A percentile compares a stretch with the other conserved stretches of the same genome.
Evolutionary conservation across 352 stramenopile species (phyloP).

Genomic region (Phytophthora fragariaefolia): DNA sequence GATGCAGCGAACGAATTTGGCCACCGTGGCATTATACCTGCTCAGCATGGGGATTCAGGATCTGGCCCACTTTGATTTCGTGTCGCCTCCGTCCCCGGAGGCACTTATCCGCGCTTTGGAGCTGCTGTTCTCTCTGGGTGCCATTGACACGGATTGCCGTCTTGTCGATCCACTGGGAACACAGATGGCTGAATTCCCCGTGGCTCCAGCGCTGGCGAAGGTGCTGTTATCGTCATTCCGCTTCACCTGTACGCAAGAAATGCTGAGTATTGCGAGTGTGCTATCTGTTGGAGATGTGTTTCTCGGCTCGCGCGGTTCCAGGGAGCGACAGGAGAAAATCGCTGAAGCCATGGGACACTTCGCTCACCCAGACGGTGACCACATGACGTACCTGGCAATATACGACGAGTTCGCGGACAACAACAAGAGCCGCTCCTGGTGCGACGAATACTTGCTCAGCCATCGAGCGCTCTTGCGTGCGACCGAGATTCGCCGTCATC

Average conservation of each 20-base stretch:
- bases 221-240: conserved; percentile 70
- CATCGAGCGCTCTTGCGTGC: conserved; percentile 63
- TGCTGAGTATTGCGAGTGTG: conserved; percentile 96
- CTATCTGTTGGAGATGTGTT: conserved; percentile 93
- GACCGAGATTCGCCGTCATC: conserved; percentile 70
- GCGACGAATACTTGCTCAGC: conserved; percentile 72
- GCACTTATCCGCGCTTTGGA: conserved; percentile 76
- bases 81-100: conserved; percentile 76
- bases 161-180: conserved; percentile 88
- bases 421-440: conserved; percentile 69
- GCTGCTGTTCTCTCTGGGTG: conserved; percentile 72
- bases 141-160: conserved; percentile 60
- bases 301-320: conserved; percentile 58
- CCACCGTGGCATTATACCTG: conserved; percentile 71
- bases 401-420: conserved; percentile 81
- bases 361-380: conserved; percentile 69
- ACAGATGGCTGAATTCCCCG: conserved; percentile 97
- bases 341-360: conserved; percentile 74
- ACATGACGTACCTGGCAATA: conserved; percentile 72
- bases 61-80: conserved; percentile 84
- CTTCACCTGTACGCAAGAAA: conserved; percentile 91
- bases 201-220: conserved; percentile 91
- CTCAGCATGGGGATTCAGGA: conserved; percentile 89
- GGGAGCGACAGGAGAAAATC: conserved; percentile 75
- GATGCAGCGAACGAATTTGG: conserved; percentile 85